phyloP scores from a whole-genome alignment of 345 rosid species.

The Brassica cretica region DNA sequence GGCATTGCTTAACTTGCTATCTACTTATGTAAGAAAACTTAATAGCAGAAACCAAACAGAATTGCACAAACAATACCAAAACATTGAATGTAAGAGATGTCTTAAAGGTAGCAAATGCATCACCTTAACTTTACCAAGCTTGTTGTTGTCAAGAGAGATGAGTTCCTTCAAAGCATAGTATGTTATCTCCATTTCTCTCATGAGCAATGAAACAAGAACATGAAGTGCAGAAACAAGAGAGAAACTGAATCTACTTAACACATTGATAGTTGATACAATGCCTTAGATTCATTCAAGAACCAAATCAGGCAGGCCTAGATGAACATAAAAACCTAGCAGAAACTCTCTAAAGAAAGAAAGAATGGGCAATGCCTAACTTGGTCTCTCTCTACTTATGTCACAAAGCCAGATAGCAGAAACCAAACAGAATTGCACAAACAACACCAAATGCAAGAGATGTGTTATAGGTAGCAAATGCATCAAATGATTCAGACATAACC shows the following conservation, averaged over 20 bases:
- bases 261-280: background rate
- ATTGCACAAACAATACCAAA: background rate
- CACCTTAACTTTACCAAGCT: conserved; percentile 16
- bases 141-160: conserved; percentile 2
- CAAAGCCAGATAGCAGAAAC: background rate
- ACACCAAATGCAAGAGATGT: background rate
- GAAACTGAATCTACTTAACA: background rate
- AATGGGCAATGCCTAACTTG: background rate
- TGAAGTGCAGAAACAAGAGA: background rate
- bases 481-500: background rate
- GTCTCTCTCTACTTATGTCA: background rate
- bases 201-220: background rate
- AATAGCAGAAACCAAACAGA: background rate
- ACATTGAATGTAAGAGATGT: conserved; percentile 6
- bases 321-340: background rate
- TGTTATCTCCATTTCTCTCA: conserved; percentile 3
- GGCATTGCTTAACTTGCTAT: background rate
- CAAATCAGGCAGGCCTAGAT: background rate
- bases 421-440: background rate
- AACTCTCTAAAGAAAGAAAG: background rate
- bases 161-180: background rate
- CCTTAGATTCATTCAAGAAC: background rate
- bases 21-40: background rate
- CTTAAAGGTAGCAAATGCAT: background rate
- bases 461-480: background rate